A percentile compares a stretch with the other conserved stretches of the same genome.
These are phyloP conservation scores for Rhodotorula taiwanensis DNA, from an alignment of 768 basidiomycete species.

Conservation along the genomic window DNA sequence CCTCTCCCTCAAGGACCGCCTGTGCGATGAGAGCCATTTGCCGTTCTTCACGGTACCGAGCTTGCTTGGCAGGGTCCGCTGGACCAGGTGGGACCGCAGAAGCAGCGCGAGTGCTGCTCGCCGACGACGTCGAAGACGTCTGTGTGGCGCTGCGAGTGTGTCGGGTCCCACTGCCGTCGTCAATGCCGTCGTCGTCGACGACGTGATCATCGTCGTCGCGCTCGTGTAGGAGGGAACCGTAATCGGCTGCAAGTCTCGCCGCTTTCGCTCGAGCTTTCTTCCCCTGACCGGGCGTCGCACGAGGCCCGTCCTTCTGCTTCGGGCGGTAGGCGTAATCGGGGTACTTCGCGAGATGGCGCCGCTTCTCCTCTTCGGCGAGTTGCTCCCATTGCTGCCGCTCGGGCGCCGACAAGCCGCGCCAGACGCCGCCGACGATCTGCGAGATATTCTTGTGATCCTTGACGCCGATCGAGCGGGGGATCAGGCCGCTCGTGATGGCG, in stretches of 20 bases:
- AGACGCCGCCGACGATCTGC: slow-evolving; percentile 61
- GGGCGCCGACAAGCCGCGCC: slow-evolving; percentile 55
- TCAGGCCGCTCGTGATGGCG: slow-evolving; percentile 59
- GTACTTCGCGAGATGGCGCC: slow-evolving; percentile 27
- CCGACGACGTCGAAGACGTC: neutral
- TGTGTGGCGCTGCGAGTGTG: no score
- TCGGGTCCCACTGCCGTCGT: no score
- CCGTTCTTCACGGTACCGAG: neutral
- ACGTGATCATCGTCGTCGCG: neutral
- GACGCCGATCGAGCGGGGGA: slow-evolving; percentile 53
- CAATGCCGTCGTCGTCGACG: neutral
- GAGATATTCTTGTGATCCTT: slow-evolving; percentile 66
- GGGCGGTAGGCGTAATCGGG: slow-evolving; percentile 35
- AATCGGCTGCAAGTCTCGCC: neutral
- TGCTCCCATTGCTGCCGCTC: slow-evolving; percentile 41
- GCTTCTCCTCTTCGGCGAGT: slow-evolving; percentile 38
- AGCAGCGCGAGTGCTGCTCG: no score
- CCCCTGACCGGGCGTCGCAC: slow-evolving; percentile 4
- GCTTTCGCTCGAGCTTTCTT: slow-evolving; percentile 12
- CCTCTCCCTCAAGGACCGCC: slow-evolving; percentile 21
- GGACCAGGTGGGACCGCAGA: no score
- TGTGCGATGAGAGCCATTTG: slow-evolving; percentile 22
- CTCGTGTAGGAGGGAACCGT: neutral
- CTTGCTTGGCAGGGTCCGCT: no score
- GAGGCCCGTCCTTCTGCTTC: neutral